phyloP scores from a whole-genome alignment of 176 grass and related monocot species.

The Alopecurus myosuroides region DNA sequence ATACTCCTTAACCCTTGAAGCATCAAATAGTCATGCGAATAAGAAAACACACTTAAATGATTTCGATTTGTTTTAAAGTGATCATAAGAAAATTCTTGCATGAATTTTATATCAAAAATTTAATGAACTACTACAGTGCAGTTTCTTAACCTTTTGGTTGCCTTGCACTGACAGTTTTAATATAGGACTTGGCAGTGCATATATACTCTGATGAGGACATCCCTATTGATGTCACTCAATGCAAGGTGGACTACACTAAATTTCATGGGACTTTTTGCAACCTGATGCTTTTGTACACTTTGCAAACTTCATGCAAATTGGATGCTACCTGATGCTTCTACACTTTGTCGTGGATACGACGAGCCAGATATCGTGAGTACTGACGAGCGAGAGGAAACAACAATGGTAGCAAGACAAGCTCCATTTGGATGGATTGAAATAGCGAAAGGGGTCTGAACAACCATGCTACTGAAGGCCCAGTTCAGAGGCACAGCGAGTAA shows the following conservation, averaged over 20 bases:
- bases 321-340: not conserved
- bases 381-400: not conserved
- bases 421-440: not conserved
- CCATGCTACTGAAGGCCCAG: not conserved
- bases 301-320: not conserved
- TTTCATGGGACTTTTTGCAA: not conserved
- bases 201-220: not conserved
- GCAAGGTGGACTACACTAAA: not conserved
- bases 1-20: constrained; percentile 85
- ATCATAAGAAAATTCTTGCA: not conserved
- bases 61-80: not conserved
- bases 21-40: not conserved
- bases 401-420: not conserved
- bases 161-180: not conserved
- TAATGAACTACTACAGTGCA: not conserved
- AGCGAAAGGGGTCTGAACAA: not conserved
- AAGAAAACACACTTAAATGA: not conserved
- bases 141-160: not conserved
- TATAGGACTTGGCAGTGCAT: constrained; percentile 6
- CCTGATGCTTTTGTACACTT: not conserved
- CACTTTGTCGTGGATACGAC: not conserved
- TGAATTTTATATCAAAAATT: not conserved
- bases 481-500: not conserved
- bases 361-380: not conserved
- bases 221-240: not conserved